phyloP scores from a whole-genome alignment of 768 basidiomycete species.

The Termitomyces titanicus region DNA sequence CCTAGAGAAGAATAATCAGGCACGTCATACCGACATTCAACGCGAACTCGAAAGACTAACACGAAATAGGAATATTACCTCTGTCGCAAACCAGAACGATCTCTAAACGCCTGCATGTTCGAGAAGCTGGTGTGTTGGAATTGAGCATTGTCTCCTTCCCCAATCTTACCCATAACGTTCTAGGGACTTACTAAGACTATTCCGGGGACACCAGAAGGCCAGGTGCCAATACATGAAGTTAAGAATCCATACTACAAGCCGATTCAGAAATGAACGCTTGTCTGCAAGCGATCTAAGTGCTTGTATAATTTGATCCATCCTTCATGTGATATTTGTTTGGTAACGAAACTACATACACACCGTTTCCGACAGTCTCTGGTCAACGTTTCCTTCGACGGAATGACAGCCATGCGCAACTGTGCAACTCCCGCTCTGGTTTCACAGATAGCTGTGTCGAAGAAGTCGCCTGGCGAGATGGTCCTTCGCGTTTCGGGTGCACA shows the following conservation, averaged over 20 bases:
- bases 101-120: conserved; percentile 92
- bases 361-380: too few species aligned
- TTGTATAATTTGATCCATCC: conserved; percentile 10
- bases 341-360: too few species aligned
- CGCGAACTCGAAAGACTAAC: background rate
- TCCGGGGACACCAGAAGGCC: conserved; percentile 80
- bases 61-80: conserved; percentile 71
- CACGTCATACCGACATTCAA: conserved; percentile 28
- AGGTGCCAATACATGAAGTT: conserved; percentile 86
- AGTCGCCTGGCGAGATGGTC: background rate
- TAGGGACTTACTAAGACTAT: conserved; percentile 91
- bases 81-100: conserved; percentile 86
- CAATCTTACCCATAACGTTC: background rate
- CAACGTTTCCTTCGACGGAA: background rate
- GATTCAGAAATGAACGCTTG: conserved; percentile 66
- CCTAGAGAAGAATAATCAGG: conserved; percentile 93
- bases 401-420: background rate
- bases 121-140: conserved; percentile 71
- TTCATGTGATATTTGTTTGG: too few species aligned
- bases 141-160: background rate
- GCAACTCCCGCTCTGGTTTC: background rate
- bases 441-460: background rate
- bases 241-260: conserved; percentile 78
- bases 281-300: conserved; percentile 12
- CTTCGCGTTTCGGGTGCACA: background rate